Evolutionary conservation across 208 protist genomes (phyloP).

Genomic region (Leishmania major): DNA sequence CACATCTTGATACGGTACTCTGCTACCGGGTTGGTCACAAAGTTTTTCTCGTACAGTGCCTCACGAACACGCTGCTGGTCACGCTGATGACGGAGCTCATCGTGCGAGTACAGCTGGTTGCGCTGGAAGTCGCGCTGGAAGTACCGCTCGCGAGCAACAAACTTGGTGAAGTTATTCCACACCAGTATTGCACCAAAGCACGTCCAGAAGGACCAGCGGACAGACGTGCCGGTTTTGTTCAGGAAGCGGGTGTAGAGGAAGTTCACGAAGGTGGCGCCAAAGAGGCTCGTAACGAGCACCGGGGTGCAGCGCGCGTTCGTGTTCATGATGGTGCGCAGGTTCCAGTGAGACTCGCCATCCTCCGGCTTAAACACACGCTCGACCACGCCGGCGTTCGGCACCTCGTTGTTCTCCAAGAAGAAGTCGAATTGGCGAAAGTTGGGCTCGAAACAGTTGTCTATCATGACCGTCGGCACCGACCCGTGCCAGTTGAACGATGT

Average conservation of each 20-base stretch:
- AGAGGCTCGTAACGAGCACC: conserved; percentile 71
- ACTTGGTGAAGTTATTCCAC: conserved; percentile 90
- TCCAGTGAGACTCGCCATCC: conserved; percentile 78
- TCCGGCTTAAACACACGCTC: conserved; percentile 78
- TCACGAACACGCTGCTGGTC: conserved; percentile 86
- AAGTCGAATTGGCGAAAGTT: conserved; percentile 92
- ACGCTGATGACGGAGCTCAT: conserved; percentile 83
- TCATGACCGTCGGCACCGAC: conserved; percentile 71
- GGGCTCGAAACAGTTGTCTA: conserved; percentile 75
- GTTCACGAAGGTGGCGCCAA: conserved; percentile 73
- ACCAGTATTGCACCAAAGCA: conserved; percentile 69
- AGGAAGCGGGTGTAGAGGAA: conserved; percentile 81
- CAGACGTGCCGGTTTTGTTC: conserved; percentile 66
- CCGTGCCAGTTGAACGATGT: conserved; percentile 83
- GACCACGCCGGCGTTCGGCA: conserved; percentile 61
- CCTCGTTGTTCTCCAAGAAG: conserved; percentile 73
- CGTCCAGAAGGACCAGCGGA: conserved; percentile 82
- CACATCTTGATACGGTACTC: conserved; percentile 90
- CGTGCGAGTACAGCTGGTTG: conserved; percentile 85
- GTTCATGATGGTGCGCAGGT: conserved; percentile 61
- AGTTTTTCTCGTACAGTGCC: conserved; percentile 86
- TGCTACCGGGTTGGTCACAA: conserved; percentile 83
- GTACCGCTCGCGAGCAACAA: conserved; percentile 81
- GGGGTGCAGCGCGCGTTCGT: conserved; percentile 80
- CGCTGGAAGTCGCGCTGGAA: conserved; percentile 89